A percentile compares a stretch with the other conserved stretches of the same genome.
Evolutionary conservation across 352 stramenopile species (phyloP).

Genomic region (Phytophthora tubulina): DNA sequence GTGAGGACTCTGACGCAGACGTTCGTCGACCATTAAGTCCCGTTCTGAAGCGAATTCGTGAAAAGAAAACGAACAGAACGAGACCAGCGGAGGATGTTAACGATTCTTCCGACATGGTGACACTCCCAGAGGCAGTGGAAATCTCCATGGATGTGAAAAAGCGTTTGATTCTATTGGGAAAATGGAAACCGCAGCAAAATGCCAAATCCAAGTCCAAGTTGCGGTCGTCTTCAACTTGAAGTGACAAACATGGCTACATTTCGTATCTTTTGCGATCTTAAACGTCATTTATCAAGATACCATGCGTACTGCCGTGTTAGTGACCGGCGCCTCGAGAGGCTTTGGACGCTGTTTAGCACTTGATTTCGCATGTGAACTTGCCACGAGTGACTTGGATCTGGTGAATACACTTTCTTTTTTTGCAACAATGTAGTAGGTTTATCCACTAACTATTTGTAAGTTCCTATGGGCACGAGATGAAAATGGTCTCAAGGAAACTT

Average conservation of each 20-base stretch:
- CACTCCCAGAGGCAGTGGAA: constrained; percentile 53
- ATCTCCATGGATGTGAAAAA: constrained; percentile 73
- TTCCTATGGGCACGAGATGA: constrained; percentile 62
- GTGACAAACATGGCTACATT: constrained; percentile 24
- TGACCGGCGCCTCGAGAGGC: constrained; percentile 83
- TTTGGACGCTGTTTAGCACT: constrained; percentile 79
- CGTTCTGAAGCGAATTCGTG: constrained; percentile 60
- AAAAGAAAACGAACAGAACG: constrained; percentile 34
- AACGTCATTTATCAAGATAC: background rate
- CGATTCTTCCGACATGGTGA: constrained; percentile 2
- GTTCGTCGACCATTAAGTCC: constrained; percentile 58
- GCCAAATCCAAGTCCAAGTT: constrained; percentile 7
- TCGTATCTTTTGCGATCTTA: constrained; percentile 17
- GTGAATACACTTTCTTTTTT: constrained; percentile 30
- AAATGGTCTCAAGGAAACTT: constrained; percentile 58
- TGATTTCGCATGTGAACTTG: constrained; percentile 59
- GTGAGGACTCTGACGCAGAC: constrained; percentile 31
- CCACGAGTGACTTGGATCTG: constrained; percentile 51
- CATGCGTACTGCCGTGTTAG: constrained; percentile 57
- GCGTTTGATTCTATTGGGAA: constrained; percentile 60
- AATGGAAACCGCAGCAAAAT: constrained; percentile 40
- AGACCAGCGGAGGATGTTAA: background rate
- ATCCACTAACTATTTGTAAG: constrained; percentile 29
- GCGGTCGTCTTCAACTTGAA: constrained; percentile 32
- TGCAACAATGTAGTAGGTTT: background rate